A percentile compares a stretch with the other conserved stretches of the same genome.
Evolutionary conservation across 2,329 filamentous ascomycete species (phyloP).

Genomic region (Diaporthe australafricana): DNA sequence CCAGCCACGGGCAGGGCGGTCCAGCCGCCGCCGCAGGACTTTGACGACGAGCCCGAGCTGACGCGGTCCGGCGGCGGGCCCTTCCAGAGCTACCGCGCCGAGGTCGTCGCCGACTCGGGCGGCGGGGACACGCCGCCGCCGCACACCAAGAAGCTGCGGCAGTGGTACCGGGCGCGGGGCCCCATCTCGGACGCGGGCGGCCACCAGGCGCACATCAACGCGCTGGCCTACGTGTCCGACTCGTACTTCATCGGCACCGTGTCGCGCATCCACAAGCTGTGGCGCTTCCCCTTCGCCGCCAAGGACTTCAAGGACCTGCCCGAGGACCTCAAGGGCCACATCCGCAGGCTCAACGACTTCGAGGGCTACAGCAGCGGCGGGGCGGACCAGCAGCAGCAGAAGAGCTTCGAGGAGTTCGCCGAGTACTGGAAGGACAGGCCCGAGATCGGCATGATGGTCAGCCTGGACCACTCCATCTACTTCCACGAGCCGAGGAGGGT

Average conservation of each 20-base stretch:
- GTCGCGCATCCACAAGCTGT: conserved; percentile 81
- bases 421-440: conserved; percentile 62
- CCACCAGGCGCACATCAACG: conserved; percentile 83
- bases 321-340: conserved; percentile 51
- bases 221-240: conserved; percentile 93
- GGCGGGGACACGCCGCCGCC: conserved; percentile 56
- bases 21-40: conserved; percentile 51
- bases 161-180: conserved; percentile 82
- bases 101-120: conserved; percentile 54
- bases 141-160: conserved; percentile 74
- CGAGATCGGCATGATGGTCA: conserved; percentile 86
- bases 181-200: conserved; percentile 79
- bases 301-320: conserved; percentile 65
- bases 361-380: conserved; percentile 47
- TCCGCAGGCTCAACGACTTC: conserved; percentile 53
- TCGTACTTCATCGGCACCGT: conserved; percentile 94
- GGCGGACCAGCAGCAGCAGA: conserved; percentile 41
- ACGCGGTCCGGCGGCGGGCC: conserved; percentile 60
- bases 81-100: conserved; percentile 58
- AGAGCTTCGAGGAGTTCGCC: conserved; percentile 53
- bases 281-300: conserved; percentile 72
- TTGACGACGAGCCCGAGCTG: conserved; percentile 61
- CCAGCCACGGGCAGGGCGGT: conserved; percentile 43
- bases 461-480: conserved; percentile 80
- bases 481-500: conserved; percentile 72